Evolutionary conservation across 352 stramenopile species (phyloP).

Genomic region (Pythium aphanidermatum): DNA sequence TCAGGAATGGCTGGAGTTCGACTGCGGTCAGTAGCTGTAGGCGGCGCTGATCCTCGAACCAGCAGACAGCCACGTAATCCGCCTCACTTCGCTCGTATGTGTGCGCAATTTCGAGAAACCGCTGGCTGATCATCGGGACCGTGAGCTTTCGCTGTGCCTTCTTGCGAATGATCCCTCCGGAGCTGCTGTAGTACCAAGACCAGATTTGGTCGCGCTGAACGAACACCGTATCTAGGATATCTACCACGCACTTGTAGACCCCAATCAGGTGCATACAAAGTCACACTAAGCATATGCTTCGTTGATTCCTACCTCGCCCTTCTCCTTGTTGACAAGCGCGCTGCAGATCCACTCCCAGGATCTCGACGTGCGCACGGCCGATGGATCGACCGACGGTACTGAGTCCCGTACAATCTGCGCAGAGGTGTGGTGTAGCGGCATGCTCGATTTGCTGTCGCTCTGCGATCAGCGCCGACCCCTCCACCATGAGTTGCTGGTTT

Average conservation of each 20-base stretch:
- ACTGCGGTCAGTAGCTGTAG: slow-evolving; percentile 44
- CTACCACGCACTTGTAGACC: slow-evolving; percentile 27
- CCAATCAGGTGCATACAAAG: neutral
- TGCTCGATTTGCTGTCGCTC: too few species aligned
- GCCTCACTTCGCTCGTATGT: slow-evolving; percentile 17
- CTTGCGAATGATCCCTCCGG: slow-evolving; percentile 45
- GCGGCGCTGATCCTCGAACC: slow-evolving; percentile 47
- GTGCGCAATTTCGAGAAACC: slow-evolving; percentile 28
- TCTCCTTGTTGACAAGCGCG: slow-evolving; percentile 53
- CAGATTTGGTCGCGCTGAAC: slow-evolving; percentile 73
- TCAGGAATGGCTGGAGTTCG: slow-evolving; percentile 47
- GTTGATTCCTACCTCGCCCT: slow-evolving; percentile 26
- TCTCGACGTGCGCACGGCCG: slow-evolving; percentile 38
- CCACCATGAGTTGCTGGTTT: neutral
- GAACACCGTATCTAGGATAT: slow-evolving; percentile 67
- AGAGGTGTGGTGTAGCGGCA: slow-evolving; percentile 14
- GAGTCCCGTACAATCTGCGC: slow-evolving; percentile 47
- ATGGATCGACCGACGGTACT: slow-evolving; percentile 46
- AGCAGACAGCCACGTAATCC: slow-evolving; percentile 43
- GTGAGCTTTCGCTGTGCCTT: slow-evolving; percentile 50
- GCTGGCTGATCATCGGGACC: slow-evolving; percentile 30
- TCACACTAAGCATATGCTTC: neutral
- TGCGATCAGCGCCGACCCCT: too few species aligned
- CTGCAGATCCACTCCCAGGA: slow-evolving; percentile 69
- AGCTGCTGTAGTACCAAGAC: slow-evolving; percentile 65